A percentile compares a stretch with the other conserved stretches of the same genome.
These are phyloP conservation scores for Aechmea fasciata DNA, from an alignment of 176 grass and related monocot genomes.

Conservation along the genomic window DNA sequence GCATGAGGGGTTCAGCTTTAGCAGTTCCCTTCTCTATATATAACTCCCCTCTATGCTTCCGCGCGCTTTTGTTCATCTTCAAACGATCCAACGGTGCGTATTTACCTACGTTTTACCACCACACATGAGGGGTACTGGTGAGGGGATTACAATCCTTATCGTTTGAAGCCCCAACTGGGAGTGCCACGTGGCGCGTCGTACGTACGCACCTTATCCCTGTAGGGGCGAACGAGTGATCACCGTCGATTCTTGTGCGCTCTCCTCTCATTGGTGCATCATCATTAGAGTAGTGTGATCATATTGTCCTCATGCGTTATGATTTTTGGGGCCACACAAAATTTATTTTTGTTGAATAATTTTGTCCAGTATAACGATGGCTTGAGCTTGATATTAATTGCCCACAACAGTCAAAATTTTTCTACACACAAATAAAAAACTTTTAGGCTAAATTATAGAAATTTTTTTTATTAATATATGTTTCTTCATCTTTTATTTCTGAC, in stretches of 20 bases:
- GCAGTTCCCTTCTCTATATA: neutral
- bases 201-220: constrained; percentile 7
- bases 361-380: too few relatives aligned
- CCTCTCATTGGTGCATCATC: too few relatives aligned
- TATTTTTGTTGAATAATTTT: too few relatives aligned
- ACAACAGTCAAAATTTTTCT: too few relatives aligned
- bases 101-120: constrained; percentile 11
- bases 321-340: too few relatives aligned
- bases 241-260: constrained; percentile 2
- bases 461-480: too few relatives aligned
- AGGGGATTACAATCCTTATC: constrained; percentile 34
- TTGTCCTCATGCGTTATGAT: too few relatives aligned
- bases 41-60: constrained; percentile 15
- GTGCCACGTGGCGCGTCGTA: constrained; percentile 9
- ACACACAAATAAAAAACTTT: too few relatives aligned
- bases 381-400: too few relatives aligned
- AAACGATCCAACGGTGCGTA: neutral
- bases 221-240: constrained; percentile 20
- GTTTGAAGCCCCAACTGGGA: neutral
- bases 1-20: constrained; percentile 1
- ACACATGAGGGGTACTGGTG: constrained; percentile 25
- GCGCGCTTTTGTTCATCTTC: neutral
- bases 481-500: too few relatives aligned
- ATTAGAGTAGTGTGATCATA: too few relatives aligned
- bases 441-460: too few relatives aligned